These are phyloP conservation scores for Rubia yunnanensis DNA, from an alignment of 257 asterid species.

Conservation along the genomic window DNA sequence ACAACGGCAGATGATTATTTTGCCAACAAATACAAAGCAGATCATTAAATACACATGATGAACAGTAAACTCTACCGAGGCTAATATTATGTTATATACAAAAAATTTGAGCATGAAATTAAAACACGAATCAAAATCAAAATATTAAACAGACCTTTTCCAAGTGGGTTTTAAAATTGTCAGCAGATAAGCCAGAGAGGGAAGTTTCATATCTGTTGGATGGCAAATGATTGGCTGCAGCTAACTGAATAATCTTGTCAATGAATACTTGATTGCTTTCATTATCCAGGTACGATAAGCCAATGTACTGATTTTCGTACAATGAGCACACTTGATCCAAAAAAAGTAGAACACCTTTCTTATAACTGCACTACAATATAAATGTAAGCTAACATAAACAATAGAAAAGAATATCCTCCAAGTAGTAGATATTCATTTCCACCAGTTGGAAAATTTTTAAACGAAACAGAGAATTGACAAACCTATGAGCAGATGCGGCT, in stretches of 20 bases:
- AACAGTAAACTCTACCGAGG: background rate
- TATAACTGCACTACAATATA: conserved; percentile 53
- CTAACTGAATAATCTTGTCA: conserved; percentile 62
- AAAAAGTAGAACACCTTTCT: conserved; percentile 63
- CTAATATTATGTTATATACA: too few relatives aligned
- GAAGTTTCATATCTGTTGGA: conserved; percentile 54
- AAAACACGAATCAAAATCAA: background rate
- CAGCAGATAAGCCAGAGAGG: conserved; percentile 50
- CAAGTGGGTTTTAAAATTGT: conserved; percentile 38
- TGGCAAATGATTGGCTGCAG: conserved; percentile 72
- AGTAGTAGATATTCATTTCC: background rate
- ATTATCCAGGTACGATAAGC: conserved; percentile 32
- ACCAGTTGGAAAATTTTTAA: background rate
- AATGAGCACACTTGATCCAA: conserved; percentile 76
- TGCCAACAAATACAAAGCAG: background rate
- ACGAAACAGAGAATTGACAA: conserved; percentile 16
- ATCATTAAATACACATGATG: background rate
- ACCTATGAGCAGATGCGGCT: conserved; percentile 75
- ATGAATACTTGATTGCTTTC: conserved; percentile 44
- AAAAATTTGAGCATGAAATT: too few relatives aligned
- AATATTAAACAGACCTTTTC: conserved; percentile 41
- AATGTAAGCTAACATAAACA: background rate
- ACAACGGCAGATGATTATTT: background rate
- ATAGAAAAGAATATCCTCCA: background rate
- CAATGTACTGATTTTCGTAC: conserved; percentile 51